phyloP scores from a whole-genome alignment of 352 stramenopile genomes.

The Pythium sukuiense region DNA sequence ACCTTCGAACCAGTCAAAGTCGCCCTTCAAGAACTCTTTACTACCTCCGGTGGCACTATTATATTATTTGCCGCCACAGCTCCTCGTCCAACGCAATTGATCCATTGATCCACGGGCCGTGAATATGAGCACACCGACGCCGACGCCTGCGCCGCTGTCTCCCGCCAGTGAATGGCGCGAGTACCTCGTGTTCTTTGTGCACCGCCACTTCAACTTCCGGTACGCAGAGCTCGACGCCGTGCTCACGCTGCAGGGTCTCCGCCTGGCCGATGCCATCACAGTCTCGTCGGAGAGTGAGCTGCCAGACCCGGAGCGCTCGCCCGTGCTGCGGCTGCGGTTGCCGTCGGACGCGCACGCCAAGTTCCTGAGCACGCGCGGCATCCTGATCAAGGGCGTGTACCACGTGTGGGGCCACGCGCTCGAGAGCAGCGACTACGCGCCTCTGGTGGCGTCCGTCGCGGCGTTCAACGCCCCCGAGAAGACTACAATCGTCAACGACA shows the following conservation, averaged over 20 bases:
- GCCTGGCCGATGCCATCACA: constrained; percentile 32
- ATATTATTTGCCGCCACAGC: not conserved
- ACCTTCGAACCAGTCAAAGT: not conserved
- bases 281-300: constrained; percentile 33
- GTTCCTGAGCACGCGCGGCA: constrained; percentile 75
- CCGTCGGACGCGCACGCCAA: constrained; percentile 61
- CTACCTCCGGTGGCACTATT: constrained; percentile 3
- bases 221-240: constrained; percentile 81
- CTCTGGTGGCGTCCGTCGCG: constrained; percentile 49
- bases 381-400: constrained; percentile 84
- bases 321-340: constrained; percentile 61
- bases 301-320: constrained; percentile 51
- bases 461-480: constrained; percentile 41
- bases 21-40: not conserved
- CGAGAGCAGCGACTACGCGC: constrained; percentile 36
- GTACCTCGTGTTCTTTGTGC: constrained; percentile 84
- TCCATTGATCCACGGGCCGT: not conserved
- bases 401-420: constrained; percentile 63
- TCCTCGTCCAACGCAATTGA: constrained; percentile 5
- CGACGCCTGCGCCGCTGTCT: not conserved
- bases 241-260: constrained; percentile 58
- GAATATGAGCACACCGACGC: not conserved
- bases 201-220: constrained; percentile 81
- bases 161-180: constrained; percentile 33
- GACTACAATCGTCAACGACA: constrained; percentile 44